Base-by-base conservation (phyloP, 371 early-diverging fungal species). In the Rhizopus delemar region DNA sequence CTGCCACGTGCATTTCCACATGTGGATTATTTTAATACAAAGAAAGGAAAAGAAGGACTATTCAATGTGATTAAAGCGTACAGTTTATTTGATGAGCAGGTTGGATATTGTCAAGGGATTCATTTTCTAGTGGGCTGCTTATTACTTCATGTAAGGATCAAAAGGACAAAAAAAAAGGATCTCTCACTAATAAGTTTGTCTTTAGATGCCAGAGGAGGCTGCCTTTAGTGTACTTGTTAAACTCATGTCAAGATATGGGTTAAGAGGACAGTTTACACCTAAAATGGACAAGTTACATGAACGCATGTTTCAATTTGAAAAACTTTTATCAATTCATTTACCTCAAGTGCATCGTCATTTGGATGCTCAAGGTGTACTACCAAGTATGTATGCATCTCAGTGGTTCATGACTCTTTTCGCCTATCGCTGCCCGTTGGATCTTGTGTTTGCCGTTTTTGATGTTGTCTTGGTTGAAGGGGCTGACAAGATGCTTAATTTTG, bases 51-150 rank as follows among this genome's bases (percentile, higher is more conserved):
- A 61, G 88, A 86, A 57, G 77, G 78, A 31, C 70, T 98, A 50
- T 90, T 85, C 61, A 88, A 89, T 59, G 86, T 98, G 7, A 80
- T 95, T 50, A 94, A 93, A 53, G 95, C 95, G 1, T 98, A 96
- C 62, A 87, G 92, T 31, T 60, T 94, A 28, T 95, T 90, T 63
- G 97, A 98, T 73, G 69, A 84, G 4, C 90, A 94, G 59, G 90
- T 97, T n/a, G 98, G 98, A 3, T 93, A 98, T 72, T 96, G 96
- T 70, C 97, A 98, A 78, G 97, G 97, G 6, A 75, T 97, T 29
- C 86, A 93, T 12, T 96, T 96, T 71, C 70, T 98, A 29, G 94
- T 90, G 1, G 97, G 93, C 0, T 87, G 92, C 8, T 59, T 98
- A 56, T 72, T 98, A 59, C 74, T 93, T 58, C 90, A 95, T 70